Conservation (phyloP, 768 basidiomycete species). For the Russula sp. region DNA sequence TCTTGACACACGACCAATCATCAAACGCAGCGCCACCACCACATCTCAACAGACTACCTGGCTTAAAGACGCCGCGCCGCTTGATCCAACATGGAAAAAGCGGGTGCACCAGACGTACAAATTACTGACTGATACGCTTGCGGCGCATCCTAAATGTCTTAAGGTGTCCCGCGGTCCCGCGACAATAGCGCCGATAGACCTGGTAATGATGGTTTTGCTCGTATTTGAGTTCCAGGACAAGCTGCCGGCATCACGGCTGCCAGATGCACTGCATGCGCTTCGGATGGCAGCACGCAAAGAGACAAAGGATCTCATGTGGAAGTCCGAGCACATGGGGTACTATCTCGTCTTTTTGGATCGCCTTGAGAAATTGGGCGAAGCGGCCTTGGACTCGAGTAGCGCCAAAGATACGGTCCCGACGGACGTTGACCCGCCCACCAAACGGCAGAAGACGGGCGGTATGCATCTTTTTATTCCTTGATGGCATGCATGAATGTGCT, state of each 20-base stretch:
- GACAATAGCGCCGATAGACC: conserved; percentile 21
- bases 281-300: conserved; percentile 15
- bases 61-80: conserved; percentile 29
- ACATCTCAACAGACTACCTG: conserved; percentile 43
- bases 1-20: conserved; percentile 33
- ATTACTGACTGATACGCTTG: conserved; percentile 13
- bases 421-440: conserved; percentile 12
- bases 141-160: conserved; percentile 5
- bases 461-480: neutral
- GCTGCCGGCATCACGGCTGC: conserved; percentile 2
- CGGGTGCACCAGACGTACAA: conserved; percentile 12
- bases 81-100: conserved; percentile 7
- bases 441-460: conserved; percentile 9
- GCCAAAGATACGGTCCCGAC: neutral
- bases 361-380: conserved; percentile 3
- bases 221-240: conserved; percentile 11
- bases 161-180: conserved; percentile 14
- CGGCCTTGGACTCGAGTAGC: neutral
- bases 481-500: neutral
- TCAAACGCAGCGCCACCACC: conserved; percentile 25
- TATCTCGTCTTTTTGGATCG: conserved; percentile 11
- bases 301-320: conserved; percentile 19
- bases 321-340: conserved; percentile 8
- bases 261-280: conserved; percentile 5
- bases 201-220: conserved; percentile 18